These are phyloP conservation scores for Cadophora malorum DNA, from an alignment of 2,329 filamentous ascomycete genomes.

Conservation along the genomic window DNA sequence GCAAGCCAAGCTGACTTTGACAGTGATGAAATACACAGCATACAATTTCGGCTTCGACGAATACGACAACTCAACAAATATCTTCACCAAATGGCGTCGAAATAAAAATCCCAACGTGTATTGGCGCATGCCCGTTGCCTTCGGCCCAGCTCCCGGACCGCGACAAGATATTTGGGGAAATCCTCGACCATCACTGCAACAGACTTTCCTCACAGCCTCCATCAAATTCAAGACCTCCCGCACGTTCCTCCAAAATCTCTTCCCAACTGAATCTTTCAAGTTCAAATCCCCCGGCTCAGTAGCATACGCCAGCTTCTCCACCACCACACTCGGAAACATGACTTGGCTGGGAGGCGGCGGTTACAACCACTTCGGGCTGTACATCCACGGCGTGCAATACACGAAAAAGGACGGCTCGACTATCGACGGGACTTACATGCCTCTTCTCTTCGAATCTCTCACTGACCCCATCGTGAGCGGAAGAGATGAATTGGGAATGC, in stretches of 20 bases:
- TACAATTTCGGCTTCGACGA: not conserved
- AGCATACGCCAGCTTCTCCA: slow-evolving; percentile 37
- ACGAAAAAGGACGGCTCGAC: not conserved
- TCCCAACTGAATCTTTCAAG: slow-evolving; percentile 44
- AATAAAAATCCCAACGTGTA: not conserved
- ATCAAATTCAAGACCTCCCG: slow-evolving; percentile 47
- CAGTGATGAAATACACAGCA: not conserved
- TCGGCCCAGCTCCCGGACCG: not conserved
- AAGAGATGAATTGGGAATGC: not conserved
- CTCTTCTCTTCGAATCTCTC: not conserved
- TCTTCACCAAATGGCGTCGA: not conserved
- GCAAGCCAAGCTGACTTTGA: not conserved
- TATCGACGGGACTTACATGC: not conserved
- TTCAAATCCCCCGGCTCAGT: slow-evolving; percentile 48
- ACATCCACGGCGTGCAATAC: not conserved
- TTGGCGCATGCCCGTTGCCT: not conserved
- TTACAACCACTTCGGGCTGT: not conserved
- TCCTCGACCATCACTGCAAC: not conserved
- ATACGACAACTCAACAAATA: not conserved
- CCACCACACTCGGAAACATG: not conserved
- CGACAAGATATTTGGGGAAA: not conserved
- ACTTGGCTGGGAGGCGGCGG: not conserved
- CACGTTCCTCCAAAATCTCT: slow-evolving; percentile 50
- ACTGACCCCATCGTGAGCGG: not conserved
- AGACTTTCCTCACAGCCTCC: not conserved